Conservation (phyloP, 1,284 basidiomycete species). For the Leccinum cinnamomeum region DNA sequence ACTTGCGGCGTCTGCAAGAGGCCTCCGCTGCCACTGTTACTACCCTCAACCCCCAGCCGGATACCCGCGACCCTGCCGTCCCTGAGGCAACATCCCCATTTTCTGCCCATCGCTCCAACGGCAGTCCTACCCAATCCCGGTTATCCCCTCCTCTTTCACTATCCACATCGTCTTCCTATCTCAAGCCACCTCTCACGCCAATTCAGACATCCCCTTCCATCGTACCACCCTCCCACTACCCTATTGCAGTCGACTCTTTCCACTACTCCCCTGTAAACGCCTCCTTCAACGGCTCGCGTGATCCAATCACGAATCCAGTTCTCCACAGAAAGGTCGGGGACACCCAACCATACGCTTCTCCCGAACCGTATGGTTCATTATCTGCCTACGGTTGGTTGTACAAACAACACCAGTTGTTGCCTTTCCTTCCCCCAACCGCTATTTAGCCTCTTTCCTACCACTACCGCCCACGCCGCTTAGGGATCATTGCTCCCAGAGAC, state of each 20-base stretch:
- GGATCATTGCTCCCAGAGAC: slow-evolving; percentile 74
- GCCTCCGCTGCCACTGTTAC: slow-evolving; percentile 67
- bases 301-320: slow-evolving; percentile 28
- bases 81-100: slow-evolving; percentile 49
- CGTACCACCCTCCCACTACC: slow-evolving; percentile 66
- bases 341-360: slow-evolving; percentile 41
- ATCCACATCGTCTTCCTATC: slow-evolving; percentile 49
- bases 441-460: slow-evolving; percentile 71
- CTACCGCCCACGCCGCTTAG: slow-evolving; percentile 66
- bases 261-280: slow-evolving; percentile 44
- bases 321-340: slow-evolving; percentile 45
- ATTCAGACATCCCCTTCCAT: slow-evolving; percentile 39
- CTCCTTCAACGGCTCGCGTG: slow-evolving; percentile 35
- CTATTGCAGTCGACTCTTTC: slow-evolving; percentile 67
- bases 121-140: slow-evolving; percentile 51
- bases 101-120: slow-evolving; percentile 40
- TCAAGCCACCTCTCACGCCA: slow-evolving; percentile 50
- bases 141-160: slow-evolving; percentile 48
- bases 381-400: slow-evolving; percentile 70
- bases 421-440: slow-evolving; percentile 48
- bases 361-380: slow-evolving; percentile 59
- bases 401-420: slow-evolving; percentile 57
- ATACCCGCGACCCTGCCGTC: slow-evolving; percentile 38
- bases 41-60: slow-evolving; percentile 35
- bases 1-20: slow-evolving; percentile 76